Evolutionary conservation across 129 eudicot genomes (phyloP).

Genomic region (Tagetes erecta): DNA sequence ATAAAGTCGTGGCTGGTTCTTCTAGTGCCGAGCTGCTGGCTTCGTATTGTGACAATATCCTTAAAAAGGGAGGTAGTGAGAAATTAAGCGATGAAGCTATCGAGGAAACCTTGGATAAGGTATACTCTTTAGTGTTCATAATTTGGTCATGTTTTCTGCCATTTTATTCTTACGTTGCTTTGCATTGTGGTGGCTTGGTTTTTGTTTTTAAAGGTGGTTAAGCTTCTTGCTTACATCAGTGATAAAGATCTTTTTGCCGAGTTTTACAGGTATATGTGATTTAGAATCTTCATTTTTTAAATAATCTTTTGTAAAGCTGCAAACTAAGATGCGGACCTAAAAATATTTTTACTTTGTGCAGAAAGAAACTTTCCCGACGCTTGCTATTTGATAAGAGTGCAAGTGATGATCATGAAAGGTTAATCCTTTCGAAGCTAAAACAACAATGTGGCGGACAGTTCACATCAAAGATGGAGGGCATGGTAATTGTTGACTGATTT

Average conservation of each 20-base stretch:
- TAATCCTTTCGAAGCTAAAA: slow-evolving; percentile 70
- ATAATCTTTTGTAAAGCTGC: neutral
- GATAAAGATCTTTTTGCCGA: slow-evolving; percentile 88
- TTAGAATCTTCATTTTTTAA: neutral
- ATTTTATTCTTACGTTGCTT: neutral
- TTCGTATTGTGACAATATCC: slow-evolving; percentile 68
- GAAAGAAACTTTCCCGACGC: slow-evolving; percentile 86
- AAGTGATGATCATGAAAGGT: slow-evolving; percentile 84
- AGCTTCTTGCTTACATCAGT: slow-evolving; percentile 79
- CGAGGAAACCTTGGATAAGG: slow-evolving; percentile 90
- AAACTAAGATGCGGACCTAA: neutral
- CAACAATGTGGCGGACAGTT: slow-evolving; percentile 91
- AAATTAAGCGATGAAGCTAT: slow-evolving; percentile 79
- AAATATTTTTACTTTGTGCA: slow-evolving; percentile 4
- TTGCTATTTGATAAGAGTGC: slow-evolving; percentile 85
- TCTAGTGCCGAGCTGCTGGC: slow-evolving; percentile 77
- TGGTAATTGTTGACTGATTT: slow-evolving; percentile 44
- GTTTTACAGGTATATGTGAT: slow-evolving; percentile 56
- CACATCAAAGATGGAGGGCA: slow-evolving; percentile 98
- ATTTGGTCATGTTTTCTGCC: neutral
- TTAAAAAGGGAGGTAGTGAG: slow-evolving; percentile 79
- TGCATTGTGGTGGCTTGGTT: neutral
- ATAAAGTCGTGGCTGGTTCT: slow-evolving; percentile 61
- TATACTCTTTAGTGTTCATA: slow-evolving; percentile 5
- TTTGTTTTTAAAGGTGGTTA: slow-evolving; percentile 52